A percentile compares a stretch with the other conserved stretches of the same genome.
phyloP scores from a whole-genome alignment of 495 filamentous ascomycete genomes.

The Podospora appendiculata region DNA sequence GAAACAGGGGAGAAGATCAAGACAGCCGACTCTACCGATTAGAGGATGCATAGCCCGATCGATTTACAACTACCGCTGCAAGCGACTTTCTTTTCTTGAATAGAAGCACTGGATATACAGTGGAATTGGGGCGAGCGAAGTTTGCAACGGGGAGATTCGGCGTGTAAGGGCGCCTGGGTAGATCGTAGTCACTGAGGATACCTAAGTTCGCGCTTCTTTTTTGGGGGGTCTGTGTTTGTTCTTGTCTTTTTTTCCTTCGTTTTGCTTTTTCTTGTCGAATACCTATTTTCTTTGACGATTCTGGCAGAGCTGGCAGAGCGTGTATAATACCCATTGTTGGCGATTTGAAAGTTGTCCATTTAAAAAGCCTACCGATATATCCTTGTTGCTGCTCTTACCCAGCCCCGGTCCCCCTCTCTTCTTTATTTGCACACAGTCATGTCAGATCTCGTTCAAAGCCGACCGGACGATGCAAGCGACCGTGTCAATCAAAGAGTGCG shows the following conservation, averaged over 20 bases:
- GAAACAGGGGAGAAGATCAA: neutral
- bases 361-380: neutral
- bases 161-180: neutral
- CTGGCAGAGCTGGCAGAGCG: conserved; percentile 12
- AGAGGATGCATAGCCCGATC: neutral
- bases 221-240: neutral
- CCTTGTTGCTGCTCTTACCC: too few relatives aligned
- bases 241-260: neutral
- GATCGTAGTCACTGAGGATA: neutral
- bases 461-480: too few relatives aligned
- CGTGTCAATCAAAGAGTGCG: too few relatives aligned
- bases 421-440: too few relatives aligned
- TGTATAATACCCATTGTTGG: conserved; percentile 26
- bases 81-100: neutral
- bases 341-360: conserved; percentile 5
- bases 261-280: neutral
- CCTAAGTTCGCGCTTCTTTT: neutral
- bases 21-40: conserved; percentile 1
- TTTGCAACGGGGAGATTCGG: neutral
- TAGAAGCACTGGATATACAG: neutral
- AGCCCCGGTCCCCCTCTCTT: too few relatives aligned
- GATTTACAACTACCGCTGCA: neutral
- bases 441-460: too few relatives aligned
- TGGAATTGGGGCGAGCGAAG: neutral
- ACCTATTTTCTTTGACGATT: conserved; percentile 5